Evolutionary conservation across 768 basidiomycete genomes (phyloP), one percentile per base, ranked within the genome.

Genomic region (Lanmaoa rubissima): DNA sequence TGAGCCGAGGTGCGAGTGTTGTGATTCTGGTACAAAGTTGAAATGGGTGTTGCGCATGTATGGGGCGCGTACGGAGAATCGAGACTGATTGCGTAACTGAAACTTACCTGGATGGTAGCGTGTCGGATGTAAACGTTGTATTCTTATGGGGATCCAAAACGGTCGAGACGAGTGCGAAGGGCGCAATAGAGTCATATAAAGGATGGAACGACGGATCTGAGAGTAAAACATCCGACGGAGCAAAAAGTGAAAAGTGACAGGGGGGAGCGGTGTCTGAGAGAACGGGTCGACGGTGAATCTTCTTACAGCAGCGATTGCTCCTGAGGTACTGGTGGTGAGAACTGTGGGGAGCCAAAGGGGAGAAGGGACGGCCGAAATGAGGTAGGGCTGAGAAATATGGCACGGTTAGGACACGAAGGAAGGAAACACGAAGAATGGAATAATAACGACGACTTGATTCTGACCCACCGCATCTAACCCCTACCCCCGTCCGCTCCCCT

Each of bases 261-360:
- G 21, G 19, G 21, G 21, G 21, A 10, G 14, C 9, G 32, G 44
- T 31, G n/a, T 17, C 44, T n/a, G 16, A 21, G 46, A 31, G 46
- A 17, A 26, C 2, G 24, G 13, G 17, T 41, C 19, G 19, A 41
- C 19, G 19, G 21, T 5, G 19, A 21, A 6, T 31, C 46, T 44
- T 48, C 55, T 57, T 31, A 36, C 36, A 19, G 14, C 32, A 40
- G 53, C 42, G 36, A 8, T 28, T 8, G 39, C 34, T 31, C 5
- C 17, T n/a, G 44, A 3, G 41, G 44, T 24, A 6, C 4, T 16
- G 9, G 12, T 24, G 42, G 57, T 60, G 60, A 53, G 61, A 57
- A 56, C 38, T 14, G 26, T 17, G 52, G 48, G 48, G 1, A 32
- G 32, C 2, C 32, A 32, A 11, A 11, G 32, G 32, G 32, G 28